phyloP scores from a whole-genome alignment of 192 early-diverging fungal species.

The Coemansia sp. region DNA sequence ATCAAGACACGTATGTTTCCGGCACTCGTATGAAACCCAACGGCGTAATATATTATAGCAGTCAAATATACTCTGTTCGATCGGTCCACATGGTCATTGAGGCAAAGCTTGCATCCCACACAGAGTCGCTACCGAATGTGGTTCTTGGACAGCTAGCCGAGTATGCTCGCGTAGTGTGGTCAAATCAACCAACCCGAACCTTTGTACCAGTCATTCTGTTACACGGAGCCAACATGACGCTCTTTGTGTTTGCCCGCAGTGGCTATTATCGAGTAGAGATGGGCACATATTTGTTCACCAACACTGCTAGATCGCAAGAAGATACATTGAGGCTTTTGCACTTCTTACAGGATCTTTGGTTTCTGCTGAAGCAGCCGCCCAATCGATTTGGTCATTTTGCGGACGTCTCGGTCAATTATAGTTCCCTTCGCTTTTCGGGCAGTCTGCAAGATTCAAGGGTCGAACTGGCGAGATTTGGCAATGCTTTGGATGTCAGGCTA shows the following conservation, averaged over 20 bases:
- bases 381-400: slow-evolving; percentile 7
- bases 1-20: not conserved
- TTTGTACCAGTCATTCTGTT: slow-evolving; percentile 17
- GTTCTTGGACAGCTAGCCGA: slow-evolving; percentile 10
- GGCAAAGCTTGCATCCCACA: not conserved
- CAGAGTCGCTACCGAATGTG: not conserved
- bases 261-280: not conserved
- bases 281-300: not conserved
- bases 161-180: slow-evolving; percentile 6
- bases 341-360: slow-evolving; percentile 1
- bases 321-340: not conserved
- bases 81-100: slow-evolving; percentile 3
- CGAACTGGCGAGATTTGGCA: not conserved
- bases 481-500: not conserved
- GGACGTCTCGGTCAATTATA: not conserved
- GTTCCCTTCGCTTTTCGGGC: not conserved
- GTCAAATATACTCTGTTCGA: not conserved
- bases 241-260: slow-evolving; percentile 9
- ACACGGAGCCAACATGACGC: not conserved
- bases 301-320: too few relatives aligned
- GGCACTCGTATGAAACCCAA: not conserved
- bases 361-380: slow-evolving; percentile 2
- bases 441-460: not conserved
- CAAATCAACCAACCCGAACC: not conserved
- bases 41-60: not conserved